Base-by-base conservation (phyloP, 495 filamentous ascomycete genomes). In the Aspergillus egyptiacus region DNA sequence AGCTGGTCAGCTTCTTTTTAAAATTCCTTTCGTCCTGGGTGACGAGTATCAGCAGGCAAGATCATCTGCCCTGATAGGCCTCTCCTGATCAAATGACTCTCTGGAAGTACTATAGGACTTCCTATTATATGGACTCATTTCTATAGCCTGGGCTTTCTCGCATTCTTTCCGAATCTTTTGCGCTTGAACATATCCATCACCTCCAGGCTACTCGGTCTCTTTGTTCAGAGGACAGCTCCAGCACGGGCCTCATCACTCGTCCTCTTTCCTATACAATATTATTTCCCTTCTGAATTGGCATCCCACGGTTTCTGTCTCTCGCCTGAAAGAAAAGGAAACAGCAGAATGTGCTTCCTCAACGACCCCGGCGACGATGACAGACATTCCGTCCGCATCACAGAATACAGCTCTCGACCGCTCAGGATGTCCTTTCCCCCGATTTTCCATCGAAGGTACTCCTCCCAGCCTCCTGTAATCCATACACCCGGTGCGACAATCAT, bases 261-360 rank as follows among this genome's bases (percentile, higher is more conserved):
- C 3, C 36, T 37, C 36, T 4, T 25, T 23, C 20, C 14, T 22
- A 38, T 39, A 39, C 19, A 25, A 24, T n/a, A n/a, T n/a, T n/a
- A n/a, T n/a, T 11, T 13, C 14, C 14, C 7, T 20, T 9, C 22
- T 7, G n/a, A 5, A 3, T 18, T 5, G n/a, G 17, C 35, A 37
- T 20, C 20, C 18, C 33, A 6, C 2, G 6, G 9, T 5, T 7
- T 6, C 33, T 35, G 3, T 6, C 5, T 19, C 33, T 15, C 14
- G 2, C 17, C 11, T 35, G 5, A 18, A 17, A 35, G 17, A 5
- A 22, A 33, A 24, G 37, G 20, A 49, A 46, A 19, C 32, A 44
- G 5, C 20, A 45, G 17, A 4, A 60, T 60, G 58, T 60, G 58
- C 41, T 55, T 60, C 47, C 15, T 49, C 39, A 48, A 55, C 45